Evolutionary conservation across 2,329 filamentous ascomycete genomes (phyloP), one percentile per base, ranked within the genome.

Genomic region (Bertia moriformis): DNA sequence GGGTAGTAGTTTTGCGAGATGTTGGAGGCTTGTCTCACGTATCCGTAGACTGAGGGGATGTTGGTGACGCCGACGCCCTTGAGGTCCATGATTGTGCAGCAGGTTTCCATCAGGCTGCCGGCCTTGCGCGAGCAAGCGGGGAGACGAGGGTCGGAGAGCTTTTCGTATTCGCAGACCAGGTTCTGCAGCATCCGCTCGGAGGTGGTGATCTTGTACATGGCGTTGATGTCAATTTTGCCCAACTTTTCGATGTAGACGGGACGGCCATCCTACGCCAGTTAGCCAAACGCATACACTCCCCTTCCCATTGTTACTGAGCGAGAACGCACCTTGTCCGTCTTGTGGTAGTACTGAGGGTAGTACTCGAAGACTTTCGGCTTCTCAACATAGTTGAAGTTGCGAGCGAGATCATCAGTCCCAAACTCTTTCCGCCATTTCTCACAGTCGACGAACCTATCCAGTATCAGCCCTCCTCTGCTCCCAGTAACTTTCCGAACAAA

Each of bases 1-100:
- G 91, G 91, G 66, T 98, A 98, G 76, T 96, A 93, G 73, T 96
- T 94, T 65, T 96, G 91, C 47, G 85, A 93, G 63, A 98, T 84
- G 58, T 67, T 78, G 22, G 86, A 91, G 36, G 86, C 87, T 57
- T 82, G 74, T 52, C 76, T 76, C 49, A 98, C 74, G 66, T 95
- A 96, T 40, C 76, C 72, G 67, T 93, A 94, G 42, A 95, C 89
- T 44, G 82, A 81, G 45, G 77, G 72, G 33, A 85, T 78, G 62
- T 83, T 91, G 57, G 69, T 71, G 50, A 96, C 65, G 42, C 85
- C 85, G 18, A 98, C 88, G 45, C 88, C 88, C 69, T 94, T 94
- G 59, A 95, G 73, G 62, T 98, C 91, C 81, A 96, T 91, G 64
- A 98, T 87, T 46, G 84, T 89, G 78, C 91, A 96, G 69, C 86